Evolutionary conservation across 169 alveolate species (phyloP), one percentile per base, ranked within the genome.

Genomic region (Theileria luwenshuni): DNA sequence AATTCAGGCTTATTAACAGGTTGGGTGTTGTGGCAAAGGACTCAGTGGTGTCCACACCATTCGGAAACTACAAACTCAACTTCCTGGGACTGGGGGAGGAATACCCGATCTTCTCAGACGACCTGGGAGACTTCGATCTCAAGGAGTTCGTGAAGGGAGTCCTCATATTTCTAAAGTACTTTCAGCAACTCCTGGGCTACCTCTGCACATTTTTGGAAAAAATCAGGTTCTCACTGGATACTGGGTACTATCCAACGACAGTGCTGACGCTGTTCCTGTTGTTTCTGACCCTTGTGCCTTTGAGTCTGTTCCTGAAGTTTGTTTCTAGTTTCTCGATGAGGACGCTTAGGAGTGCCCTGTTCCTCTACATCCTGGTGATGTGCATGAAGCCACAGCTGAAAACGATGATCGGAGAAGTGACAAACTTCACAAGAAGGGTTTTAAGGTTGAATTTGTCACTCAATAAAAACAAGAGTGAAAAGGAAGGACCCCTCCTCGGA

Each of bases 81-180:
- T 43, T 74, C n/a, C 63, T 48, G 74, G 49, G 87, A 0, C 48
- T 38, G 38, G 28, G 33, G 1, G 87, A 63, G 32, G 59, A 62
- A 7, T 61, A 71, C 27, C 54, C 83, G 0, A 43, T 71, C 23
- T 79, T 79, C 48, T 67, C 76, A 17, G 87, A 79, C 21, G 83
- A 79, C 67, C 27, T 62, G 12, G 61, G 54, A 1, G 87, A 71
- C 43, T 45, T 75, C 15, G 70, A 79, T 51, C 54, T 71, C 41
- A 72, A 51, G 52, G 87, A 79, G 13, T 32, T 79, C 1, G 70
- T 79, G 27, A 73, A 71, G 76, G 27, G 45, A n/a, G 63, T 32
- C n/a, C 28, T 63, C 58, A 19, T 23, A 12, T 19, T 51, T 8
- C 35, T 47, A 58, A 71, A 51, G 63, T 54, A n/a, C 59, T 60